These are phyloP conservation scores for Colletotrichum tabaci DNA, from an alignment of 2,329 filamentous ascomycete species.

Conservation along the genomic window DNA sequence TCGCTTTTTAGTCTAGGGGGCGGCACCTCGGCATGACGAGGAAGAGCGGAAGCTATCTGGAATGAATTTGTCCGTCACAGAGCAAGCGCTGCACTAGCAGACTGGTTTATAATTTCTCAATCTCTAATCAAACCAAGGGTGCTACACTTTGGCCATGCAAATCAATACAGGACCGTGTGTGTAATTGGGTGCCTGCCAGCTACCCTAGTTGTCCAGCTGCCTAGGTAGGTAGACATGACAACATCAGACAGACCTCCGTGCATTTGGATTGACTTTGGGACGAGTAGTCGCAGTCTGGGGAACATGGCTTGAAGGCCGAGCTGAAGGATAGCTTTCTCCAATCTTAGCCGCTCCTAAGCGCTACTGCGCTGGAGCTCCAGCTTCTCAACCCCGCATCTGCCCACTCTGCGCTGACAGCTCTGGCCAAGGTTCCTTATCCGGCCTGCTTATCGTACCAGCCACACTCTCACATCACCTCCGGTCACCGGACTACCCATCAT, in stretches of 20 bases:
- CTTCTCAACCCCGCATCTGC: constrained; percentile 39
- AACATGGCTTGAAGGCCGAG: neutral
- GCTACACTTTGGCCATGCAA: neutral
- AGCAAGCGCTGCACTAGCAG: neutral
- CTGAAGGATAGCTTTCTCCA: constrained; percentile 24
- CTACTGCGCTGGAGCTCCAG: constrained; percentile 34
- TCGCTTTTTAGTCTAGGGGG: neutral
- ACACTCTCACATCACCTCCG: constrained; percentile 30
- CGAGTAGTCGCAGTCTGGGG: neutral
- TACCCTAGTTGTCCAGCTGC: too few species aligned
- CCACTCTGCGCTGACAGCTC: constrained; percentile 21
- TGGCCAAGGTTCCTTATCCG: constrained; percentile 32
- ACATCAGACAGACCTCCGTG: neutral
- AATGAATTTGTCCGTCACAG: too few species aligned
- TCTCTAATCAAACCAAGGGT: neutral
- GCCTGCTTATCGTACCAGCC: constrained; percentile 21
- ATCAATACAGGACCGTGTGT: too few species aligned
- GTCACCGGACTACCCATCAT: constrained; percentile 24
- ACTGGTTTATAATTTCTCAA: neutral
- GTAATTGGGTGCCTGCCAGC: neutral
- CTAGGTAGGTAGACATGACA: neutral
- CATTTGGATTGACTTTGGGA: constrained; percentile 22
- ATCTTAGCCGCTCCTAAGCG: constrained; percentile 40
- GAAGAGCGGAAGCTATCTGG: neutral
- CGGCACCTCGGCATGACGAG: neutral